Conservation (phyloP, 2,329 filamentous ascomycete species). For the Hymenoscyphus occultus region DNA sequence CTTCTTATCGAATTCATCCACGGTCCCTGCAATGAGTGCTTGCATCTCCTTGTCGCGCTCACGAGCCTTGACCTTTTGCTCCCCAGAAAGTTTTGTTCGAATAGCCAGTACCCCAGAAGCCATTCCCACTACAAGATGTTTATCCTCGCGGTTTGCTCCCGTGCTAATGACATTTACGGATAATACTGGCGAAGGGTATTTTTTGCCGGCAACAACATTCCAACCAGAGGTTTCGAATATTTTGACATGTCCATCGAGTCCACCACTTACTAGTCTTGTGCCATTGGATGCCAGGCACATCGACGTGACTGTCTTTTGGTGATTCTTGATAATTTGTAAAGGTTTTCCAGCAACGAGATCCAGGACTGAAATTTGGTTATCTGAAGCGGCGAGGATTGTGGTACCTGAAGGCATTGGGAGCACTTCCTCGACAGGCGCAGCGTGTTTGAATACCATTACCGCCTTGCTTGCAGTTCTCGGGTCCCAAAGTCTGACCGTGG, state of each 20-base stretch:
- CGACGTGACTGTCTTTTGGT: constrained; percentile 96
- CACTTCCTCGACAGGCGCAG: constrained; percentile 84
- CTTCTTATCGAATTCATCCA: constrained; percentile 74
- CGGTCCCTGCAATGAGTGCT: constrained; percentile 71
- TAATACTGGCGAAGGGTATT: constrained; percentile 89
- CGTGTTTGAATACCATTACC: constrained; percentile 93
- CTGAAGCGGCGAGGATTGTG: constrained; percentile 78
- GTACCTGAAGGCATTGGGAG: constrained; percentile 83
- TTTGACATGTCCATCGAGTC: constrained; percentile 93
- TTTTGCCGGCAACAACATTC: constrained; percentile 94
- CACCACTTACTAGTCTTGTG: constrained; percentile 79
- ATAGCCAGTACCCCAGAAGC: constrained; percentile 89
- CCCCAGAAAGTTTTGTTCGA: constrained; percentile 80
- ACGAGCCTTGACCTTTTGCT: constrained; percentile 72
- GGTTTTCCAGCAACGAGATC: constrained; percentile 90
- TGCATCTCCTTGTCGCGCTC: constrained; percentile 84
- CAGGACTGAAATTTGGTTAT: constrained; percentile 83
- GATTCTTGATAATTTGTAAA: constrained; percentile 81
- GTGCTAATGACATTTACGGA: constrained; percentile 73
- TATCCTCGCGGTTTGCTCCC: constrained; percentile 71
- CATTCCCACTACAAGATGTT: constrained; percentile 93
- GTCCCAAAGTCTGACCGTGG: constrained; percentile 92
- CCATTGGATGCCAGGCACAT: constrained; percentile 79
- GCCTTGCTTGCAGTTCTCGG: constrained; percentile 66
- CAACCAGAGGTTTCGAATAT: constrained; percentile 91